Evolutionary conservation across 805 yeast species (phyloP).

Genomic region (Limtongia smithiae): DNA sequence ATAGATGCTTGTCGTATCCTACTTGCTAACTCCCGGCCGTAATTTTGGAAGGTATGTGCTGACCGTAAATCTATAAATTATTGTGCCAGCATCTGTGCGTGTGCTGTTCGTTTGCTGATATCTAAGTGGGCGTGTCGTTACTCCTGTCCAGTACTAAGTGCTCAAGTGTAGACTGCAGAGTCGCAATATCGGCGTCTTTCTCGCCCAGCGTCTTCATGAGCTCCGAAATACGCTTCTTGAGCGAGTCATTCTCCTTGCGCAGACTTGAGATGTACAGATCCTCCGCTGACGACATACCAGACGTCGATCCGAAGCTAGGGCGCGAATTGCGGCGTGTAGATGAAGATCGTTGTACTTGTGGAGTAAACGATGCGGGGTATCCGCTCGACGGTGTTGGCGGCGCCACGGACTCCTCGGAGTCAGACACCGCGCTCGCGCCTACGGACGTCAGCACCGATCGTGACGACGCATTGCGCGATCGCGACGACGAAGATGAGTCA

Average conservation of each 20-base stretch:
- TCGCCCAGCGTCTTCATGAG: conserved; percentile 31
- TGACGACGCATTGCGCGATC: conserved; percentile 32
- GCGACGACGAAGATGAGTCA: conserved; percentile 34
- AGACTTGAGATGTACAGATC: conserved; percentile 25
- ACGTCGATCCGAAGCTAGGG: conserved; percentile 29
- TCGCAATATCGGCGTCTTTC: conserved; percentile 33
- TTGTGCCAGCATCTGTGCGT: too few species aligned
- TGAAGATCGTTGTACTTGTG: conserved; percentile 14
- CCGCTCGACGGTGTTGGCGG: conserved; percentile 5
- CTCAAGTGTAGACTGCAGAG: conserved; percentile 11
- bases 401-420: conserved; percentile 19
- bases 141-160: neutral
- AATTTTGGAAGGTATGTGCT: too few species aligned
- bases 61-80: too few species aligned
- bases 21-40: too few species aligned
- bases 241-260: conserved; percentile 34
- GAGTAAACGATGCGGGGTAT: neutral
- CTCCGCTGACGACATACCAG: conserved; percentile 26
- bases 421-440: conserved; percentile 22
- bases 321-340: conserved; percentile 29
- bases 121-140: neutral
- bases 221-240: conserved; percentile 35
- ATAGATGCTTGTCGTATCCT: neutral
- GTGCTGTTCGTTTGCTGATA: too few species aligned
- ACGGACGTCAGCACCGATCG: conserved; percentile 27